Evolutionary conservation across 768 basidiomycete genomes (phyloP), one percentile per base, ranked within the genome.

Genomic region (Rossbeevera mucosa): DNA sequence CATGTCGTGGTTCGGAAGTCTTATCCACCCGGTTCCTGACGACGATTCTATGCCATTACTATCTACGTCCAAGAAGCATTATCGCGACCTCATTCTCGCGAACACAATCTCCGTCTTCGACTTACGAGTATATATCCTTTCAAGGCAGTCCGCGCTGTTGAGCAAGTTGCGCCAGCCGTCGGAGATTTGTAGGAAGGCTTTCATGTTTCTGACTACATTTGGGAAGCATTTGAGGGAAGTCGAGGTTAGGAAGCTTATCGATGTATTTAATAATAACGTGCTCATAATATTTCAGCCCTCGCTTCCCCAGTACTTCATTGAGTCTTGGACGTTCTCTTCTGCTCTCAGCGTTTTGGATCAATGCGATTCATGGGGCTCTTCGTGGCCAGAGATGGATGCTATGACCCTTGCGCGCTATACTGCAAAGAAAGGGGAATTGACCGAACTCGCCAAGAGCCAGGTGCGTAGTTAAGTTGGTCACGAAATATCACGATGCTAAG

Each of bases 61-160:
- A n/a, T 86, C 88, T 7, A 72, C 81, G 5, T 74, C 76, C 29
- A 85, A 82, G 71, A 97, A 96, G 63, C 83, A 88, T 2, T 97
- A 96, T 62, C 81, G 89, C 14, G 89, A 94, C 51, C 77, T 95
- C 43, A 92, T 97, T 53, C 80, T 94, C 21, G 82, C 86, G 22
- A 96, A 95, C 70, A 80, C 84, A 5, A 94, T 99, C 58, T 88
- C 92, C 4, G 80, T 95, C 8, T 95, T 98, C 64, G 96, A 98
- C 72, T 88, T 97, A 60, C 82, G 94, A 45, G 80, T 85, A 60
- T 99, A 96, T 66, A 76, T 98, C 18, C 85, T 97, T 47, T 84
- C 91, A 22, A 78, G 91, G 16, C 94, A 96, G 68, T 91, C 91
- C 50, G 73, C 75, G 44, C 72, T 97, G 28, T 73, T 97, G 2